A percentile compares a stretch with the other conserved stretches of the same genome.
phyloP scores from a whole-genome alignment of 2,329 filamentous ascomycete species.

The Cadophora sp. region DNA sequence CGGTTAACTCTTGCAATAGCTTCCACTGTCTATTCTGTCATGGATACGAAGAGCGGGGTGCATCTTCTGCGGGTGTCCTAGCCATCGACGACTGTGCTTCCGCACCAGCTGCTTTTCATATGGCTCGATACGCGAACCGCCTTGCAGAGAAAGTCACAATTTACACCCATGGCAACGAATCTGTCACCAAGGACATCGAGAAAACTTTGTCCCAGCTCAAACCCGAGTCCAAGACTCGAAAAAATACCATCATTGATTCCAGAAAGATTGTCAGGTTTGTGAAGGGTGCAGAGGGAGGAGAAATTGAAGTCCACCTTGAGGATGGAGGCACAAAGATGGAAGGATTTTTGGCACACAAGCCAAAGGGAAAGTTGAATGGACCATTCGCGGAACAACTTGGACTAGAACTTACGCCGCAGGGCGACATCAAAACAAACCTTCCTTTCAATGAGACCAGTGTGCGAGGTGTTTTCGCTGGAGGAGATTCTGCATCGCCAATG shows the following conservation, averaged over 20 bases:
- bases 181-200: conserved; percentile 39
- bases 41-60: conserved; percentile 62
- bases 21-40: conserved; percentile 68
- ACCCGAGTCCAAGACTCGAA: conserved; percentile 37
- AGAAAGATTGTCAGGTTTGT: conserved; percentile 44
- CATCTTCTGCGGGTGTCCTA: conserved; percentile 54
- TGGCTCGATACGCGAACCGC: conserved; percentile 53
- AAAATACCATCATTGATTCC: conserved; percentile 44
- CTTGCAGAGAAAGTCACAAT: conserved; percentile 54
- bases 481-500: conserved; percentile 50
- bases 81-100: conserved; percentile 48
- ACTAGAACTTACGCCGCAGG: conserved; percentile 51
- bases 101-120: conserved; percentile 47
- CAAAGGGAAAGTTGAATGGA: conserved; percentile 47
- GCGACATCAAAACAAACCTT: conserved; percentile 51
- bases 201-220: conserved; percentile 5
- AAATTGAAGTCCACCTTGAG: conserved; percentile 49
- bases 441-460: conserved; percentile 59
- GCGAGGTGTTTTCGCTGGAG: conserved; percentile 59
- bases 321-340: conserved; percentile 49
- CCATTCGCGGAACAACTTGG: conserved; percentile 52
- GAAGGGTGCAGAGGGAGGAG: conserved; percentile 40
- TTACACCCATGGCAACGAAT: conserved; percentile 56
- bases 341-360: conserved; percentile 52
- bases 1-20: conserved; percentile 38